These are phyloP conservation scores for Apophysomyces ossiformis DNA, from an alignment of 371 early-diverging fungal species.

Conservation along the genomic window DNA sequence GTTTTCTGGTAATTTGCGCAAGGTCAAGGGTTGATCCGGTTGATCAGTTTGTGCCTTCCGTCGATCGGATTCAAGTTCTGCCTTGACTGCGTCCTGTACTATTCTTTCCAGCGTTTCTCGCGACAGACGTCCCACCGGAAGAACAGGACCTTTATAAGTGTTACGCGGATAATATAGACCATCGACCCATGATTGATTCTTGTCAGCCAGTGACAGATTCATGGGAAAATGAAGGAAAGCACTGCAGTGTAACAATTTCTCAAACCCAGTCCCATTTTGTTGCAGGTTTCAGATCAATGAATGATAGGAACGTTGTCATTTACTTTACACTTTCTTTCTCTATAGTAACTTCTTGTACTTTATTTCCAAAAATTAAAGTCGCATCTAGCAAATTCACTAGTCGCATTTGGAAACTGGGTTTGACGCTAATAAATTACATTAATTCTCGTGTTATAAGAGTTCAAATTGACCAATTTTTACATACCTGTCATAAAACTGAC, in stretches of 20 bases:
- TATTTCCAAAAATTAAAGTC: too few relatives aligned
- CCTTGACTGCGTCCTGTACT: background rate
- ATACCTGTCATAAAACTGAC: too few relatives aligned
- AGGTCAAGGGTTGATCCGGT: background rate
- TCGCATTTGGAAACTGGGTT: too few relatives aligned
- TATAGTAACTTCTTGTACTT: too few relatives aligned
- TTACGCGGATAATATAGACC: background rate
- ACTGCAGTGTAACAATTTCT: background rate
- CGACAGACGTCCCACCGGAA: background rate
- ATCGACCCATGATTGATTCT: background rate
- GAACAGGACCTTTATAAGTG: background rate
- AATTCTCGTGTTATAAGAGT: too few relatives aligned
- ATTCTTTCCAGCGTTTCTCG: background rate
- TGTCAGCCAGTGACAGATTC: background rate
- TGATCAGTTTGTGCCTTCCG: background rate
- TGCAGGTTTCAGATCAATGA: too few relatives aligned
- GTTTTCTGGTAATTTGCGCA: background rate
- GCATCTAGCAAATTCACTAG: too few relatives aligned
- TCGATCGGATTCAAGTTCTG: slow-evolving; percentile 1
- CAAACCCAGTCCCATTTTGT: too few relatives aligned
- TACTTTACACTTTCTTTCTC: too few relatives aligned
- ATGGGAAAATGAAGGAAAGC: background rate
- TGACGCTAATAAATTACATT: too few relatives aligned
- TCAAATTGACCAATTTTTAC: too few relatives aligned
- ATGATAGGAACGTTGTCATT: too few relatives aligned